Conservation (phyloP, 768 basidiomycete genomes). For the Epithele typhae region DNA sequence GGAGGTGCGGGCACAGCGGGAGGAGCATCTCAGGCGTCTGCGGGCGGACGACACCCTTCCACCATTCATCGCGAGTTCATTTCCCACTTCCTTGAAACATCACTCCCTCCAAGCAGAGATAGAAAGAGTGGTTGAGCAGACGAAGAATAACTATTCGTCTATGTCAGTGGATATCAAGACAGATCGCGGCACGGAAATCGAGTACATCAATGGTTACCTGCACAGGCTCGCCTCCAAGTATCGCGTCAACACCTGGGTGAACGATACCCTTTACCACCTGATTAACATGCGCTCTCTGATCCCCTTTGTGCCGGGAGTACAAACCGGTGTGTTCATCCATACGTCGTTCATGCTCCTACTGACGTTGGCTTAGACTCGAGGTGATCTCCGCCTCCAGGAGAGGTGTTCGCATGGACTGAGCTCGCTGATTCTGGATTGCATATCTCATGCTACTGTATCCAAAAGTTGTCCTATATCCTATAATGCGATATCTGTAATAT, state of each 20-base stretch:
- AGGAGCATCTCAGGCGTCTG: slow-evolving; percentile 15
- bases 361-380: no score
- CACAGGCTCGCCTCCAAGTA: slow-evolving; percentile 54
- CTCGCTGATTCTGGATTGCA: no score
- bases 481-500: no score
- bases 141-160: slow-evolving; percentile 68
- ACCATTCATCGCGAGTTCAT: slow-evolving; percentile 27
- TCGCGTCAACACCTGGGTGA: slow-evolving; percentile 55
- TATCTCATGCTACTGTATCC: no score
- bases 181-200: slow-evolving; percentile 69
- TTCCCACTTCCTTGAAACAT: slow-evolving; percentile 44
- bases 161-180: slow-evolving; percentile 68
- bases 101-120: slow-evolving; percentile 52
- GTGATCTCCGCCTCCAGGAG: no score
- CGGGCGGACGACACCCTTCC: slow-evolving; percentile 2
- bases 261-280: slow-evolving; percentile 49
- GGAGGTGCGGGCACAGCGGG: slow-evolving; percentile 18
- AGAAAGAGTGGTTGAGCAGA: slow-evolving; percentile 50
- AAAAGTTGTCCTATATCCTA: no score
- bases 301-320: slow-evolving; percentile 31
- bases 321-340: no score
- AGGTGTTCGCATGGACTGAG: no score
- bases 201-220: slow-evolving; percentile 82
- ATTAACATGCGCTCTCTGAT: slow-evolving; percentile 54
- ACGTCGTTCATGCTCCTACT: no score